Evolutionary conservation across 371 early-diverging fungal genomes (phyloP).

Genomic region (Lichtheimia hyalospora): DNA sequence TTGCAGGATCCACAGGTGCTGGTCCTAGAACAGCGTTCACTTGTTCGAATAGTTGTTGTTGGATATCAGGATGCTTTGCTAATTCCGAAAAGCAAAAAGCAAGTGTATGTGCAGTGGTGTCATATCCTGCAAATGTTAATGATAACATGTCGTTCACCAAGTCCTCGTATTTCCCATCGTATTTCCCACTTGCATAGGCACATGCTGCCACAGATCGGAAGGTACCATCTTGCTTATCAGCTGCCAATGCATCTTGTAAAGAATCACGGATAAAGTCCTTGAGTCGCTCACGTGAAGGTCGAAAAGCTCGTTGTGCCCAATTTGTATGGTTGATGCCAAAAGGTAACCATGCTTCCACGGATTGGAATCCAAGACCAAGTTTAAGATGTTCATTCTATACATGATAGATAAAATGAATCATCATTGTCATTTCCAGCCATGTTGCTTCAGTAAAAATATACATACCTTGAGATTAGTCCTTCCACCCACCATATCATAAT

Average conservation of each 20-base stretch:
- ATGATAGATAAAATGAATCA: background rate
- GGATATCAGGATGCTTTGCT: slow-evolving; percentile 39
- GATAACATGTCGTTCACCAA: slow-evolving; percentile 42
- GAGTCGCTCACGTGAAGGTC: slow-evolving; percentile 34
- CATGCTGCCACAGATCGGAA: slow-evolving; percentile 42
- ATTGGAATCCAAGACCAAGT: slow-evolving; percentile 47
- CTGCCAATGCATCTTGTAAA: slow-evolving; percentile 19
- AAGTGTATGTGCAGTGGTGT: slow-evolving; percentile 49
- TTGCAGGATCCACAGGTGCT: slow-evolving; percentile 32
- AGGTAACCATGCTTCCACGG: slow-evolving; percentile 43
- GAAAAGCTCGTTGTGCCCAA: slow-evolving; percentile 41
- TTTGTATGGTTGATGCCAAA: slow-evolving; percentile 42
- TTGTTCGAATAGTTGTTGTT: slow-evolving; percentile 36
- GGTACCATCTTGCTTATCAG: slow-evolving; percentile 3
- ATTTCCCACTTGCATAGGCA: slow-evolving; percentile 38
- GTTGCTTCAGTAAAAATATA: background rate
- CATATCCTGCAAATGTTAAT: slow-evolving; percentile 49
- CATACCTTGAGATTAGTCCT: slow-evolving; percentile 42
- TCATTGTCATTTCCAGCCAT: background rate
- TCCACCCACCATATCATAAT: slow-evolving; percentile 41
- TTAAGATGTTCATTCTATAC: slow-evolving; percentile 32
- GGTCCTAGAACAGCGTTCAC: slow-evolving; percentile 40
- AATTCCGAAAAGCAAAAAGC: slow-evolving; percentile 46
- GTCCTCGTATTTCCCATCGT: slow-evolving; percentile 22
- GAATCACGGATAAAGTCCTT: slow-evolving; percentile 42